phyloP scores from a whole-genome alignment of 441 rosid genomes.

The Croton laevigatus region DNA sequence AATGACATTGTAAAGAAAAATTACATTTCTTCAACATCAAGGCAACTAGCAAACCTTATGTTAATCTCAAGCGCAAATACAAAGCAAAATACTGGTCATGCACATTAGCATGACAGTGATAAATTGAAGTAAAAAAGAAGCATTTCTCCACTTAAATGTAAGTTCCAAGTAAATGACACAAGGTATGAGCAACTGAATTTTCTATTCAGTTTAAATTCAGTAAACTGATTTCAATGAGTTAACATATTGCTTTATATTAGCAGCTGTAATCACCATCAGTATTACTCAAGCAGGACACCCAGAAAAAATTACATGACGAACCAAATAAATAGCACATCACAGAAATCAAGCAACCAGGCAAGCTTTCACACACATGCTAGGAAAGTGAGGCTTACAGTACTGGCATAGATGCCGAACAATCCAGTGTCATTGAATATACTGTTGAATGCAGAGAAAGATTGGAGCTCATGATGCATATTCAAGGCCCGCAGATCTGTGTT shows the following conservation, averaged over 20 bases:
- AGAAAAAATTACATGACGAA: not conserved
- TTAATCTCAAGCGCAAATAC: not conserved
- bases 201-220: not conserved
- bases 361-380: not conserved
- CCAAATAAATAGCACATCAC: not conserved
- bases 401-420: constrained; percentile 86
- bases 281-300: not conserved
- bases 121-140: not conserved
- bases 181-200: not conserved
- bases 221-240: constrained; percentile 1
- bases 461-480: constrained; percentile 64
- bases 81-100: not conserved
- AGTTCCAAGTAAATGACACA: not conserved
- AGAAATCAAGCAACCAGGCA: not conserved
- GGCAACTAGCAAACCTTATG: not conserved
- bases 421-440: constrained; percentile 83
- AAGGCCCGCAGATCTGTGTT: constrained; percentile 68
- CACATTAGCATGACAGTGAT: not conserved
- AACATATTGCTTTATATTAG: not conserved
- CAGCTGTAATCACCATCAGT: not conserved
- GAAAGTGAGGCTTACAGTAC: constrained; percentile 61
- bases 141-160: not conserved
- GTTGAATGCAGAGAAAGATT: constrained; percentile 85
- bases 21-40: not conserved
- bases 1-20: not conserved